Percentiles rank a stretch among this genome's conserved stretches.
phyloP scores from a whole-genome alignment of 371 early-diverging fungal genomes.

The Umbelopsis sp. region DNA sequence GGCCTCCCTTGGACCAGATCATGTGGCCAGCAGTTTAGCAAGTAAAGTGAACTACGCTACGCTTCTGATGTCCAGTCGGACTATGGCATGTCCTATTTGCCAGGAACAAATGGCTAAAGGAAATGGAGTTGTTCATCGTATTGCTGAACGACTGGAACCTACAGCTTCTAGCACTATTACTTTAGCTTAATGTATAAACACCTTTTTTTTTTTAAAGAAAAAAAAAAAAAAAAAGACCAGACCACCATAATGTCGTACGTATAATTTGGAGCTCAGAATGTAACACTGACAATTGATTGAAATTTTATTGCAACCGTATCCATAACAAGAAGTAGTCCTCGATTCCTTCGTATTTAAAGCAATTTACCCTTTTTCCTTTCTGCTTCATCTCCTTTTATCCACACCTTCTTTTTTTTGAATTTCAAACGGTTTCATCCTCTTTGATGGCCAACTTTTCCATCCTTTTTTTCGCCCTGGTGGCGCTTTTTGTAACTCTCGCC shows the following conservation, averaged over 20 bases:
- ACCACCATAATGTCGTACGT: not conserved
- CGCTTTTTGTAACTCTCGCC: not conserved
- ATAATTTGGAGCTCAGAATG: constrained; percentile 5
- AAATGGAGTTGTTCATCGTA: constrained; percentile 54
- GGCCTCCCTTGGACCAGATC: constrained; percentile 23
- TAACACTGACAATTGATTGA: not conserved
- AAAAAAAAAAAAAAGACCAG: not conserved
- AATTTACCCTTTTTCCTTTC: not conserved
- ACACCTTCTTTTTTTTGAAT: not conserved
- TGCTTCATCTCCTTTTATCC: not conserved
- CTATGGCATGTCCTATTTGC: constrained; percentile 60
- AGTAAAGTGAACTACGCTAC: constrained; percentile 61
- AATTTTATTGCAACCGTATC: not conserved
- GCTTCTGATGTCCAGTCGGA: constrained; percentile 51
- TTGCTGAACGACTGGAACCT: constrained; percentile 20
- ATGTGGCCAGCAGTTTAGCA: constrained; percentile 36
- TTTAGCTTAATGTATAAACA: not conserved
- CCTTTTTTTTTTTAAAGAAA: no score
- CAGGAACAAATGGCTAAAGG: constrained; percentile 57
- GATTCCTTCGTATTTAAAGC: not conserved
- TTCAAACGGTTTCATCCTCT: not conserved
- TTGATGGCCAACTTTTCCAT: constrained; percentile 8
- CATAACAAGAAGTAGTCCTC: not conserved
- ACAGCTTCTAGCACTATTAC: constrained; percentile 10
- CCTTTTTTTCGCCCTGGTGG: constrained; percentile 19